Percentiles rank a stretch among this genome's conserved stretches.
Evolutionary conservation across 2,329 filamentous ascomycete genomes (phyloP).

Genomic region (Botryosphaeria agaves): DNA sequence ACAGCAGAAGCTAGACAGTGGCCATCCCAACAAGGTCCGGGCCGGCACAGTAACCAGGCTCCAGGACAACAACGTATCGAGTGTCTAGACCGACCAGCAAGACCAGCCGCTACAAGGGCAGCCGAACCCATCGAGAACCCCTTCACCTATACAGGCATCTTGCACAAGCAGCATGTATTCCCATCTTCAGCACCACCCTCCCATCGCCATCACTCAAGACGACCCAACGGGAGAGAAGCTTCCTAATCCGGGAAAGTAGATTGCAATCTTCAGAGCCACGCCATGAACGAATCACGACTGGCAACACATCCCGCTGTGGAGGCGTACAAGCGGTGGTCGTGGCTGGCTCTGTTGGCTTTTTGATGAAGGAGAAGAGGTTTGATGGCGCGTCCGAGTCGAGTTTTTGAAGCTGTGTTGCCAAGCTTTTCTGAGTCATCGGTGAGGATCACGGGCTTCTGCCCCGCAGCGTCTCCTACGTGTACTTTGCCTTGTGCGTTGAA

Average conservation of each 20-base stretch:
- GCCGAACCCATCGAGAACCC: background rate
- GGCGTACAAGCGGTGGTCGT: constrained; percentile 42
- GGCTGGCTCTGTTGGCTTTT: constrained; percentile 44
- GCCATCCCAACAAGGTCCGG: too few relatives aligned
- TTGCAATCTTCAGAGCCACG: constrained; percentile 42
- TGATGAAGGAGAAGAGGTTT: constrained; percentile 28
- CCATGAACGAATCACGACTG: constrained; percentile 35
- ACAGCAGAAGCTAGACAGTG: too few relatives aligned
- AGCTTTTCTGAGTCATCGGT: background rate
- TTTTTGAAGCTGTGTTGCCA: background rate
- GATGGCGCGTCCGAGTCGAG: background rate
- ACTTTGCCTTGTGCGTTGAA: background rate
- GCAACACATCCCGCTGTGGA: constrained; percentile 43
- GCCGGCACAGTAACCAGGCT: too few relatives aligned
- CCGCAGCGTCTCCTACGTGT: background rate
- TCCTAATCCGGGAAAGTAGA: constrained; percentile 33
- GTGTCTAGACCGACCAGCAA: too few relatives aligned
- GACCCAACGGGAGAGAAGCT: constrained; percentile 47
- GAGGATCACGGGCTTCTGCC: background rate
- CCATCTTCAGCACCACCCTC: constrained; percentile 46
- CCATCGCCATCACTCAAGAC: constrained; percentile 50
- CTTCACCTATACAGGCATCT: background rate
- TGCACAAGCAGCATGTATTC: constrained; percentile 30
- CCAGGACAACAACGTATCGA: too few relatives aligned
- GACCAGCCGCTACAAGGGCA: background rate